Conservation (phyloP, 2,329 filamentous ascomycete species). For the Neophaeococcomyces mojaviensis region DNA sequence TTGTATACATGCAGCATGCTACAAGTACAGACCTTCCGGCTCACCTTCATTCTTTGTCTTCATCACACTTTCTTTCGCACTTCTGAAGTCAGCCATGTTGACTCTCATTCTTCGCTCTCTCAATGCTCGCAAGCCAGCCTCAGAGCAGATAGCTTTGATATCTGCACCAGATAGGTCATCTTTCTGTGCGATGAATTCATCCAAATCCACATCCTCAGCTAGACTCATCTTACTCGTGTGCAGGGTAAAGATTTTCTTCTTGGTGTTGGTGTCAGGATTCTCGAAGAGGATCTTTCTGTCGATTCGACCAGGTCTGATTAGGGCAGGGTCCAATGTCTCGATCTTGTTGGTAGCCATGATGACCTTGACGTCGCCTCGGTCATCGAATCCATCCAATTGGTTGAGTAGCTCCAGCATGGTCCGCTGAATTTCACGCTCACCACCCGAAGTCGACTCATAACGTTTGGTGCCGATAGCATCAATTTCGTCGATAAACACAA, state of each 20-base stretch:
- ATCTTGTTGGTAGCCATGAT: slow-evolving; percentile 99
- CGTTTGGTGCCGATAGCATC: slow-evolving; percentile 98
- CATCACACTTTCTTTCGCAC: slow-evolving; percentile 85
- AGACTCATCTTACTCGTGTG: slow-evolving; percentile 99
- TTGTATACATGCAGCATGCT: slow-evolving; percentile 31
- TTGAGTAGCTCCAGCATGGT: slow-evolving; percentile 98
- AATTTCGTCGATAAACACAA: slow-evolving; percentile 99
- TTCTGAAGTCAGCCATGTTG: slow-evolving; percentile 95
- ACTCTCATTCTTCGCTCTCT: slow-evolving; percentile 95
- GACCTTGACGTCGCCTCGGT: slow-evolving; percentile 97
- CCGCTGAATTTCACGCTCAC: slow-evolving; percentile 93
- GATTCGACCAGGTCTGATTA: slow-evolving; percentile 95
- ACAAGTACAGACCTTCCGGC: slow-evolving; percentile 97
- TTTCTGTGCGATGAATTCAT: slow-evolving; percentile 98
- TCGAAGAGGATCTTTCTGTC: slow-evolving; percentile 90
- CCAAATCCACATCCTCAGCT: slow-evolving; percentile 91
- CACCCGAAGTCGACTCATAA: slow-evolving; percentile 93
- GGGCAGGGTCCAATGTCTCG: slow-evolving; percentile 87
- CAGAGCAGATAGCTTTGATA: slow-evolving; percentile 98
- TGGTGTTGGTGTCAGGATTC: slow-evolving; percentile 76
- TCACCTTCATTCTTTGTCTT: slow-evolving; percentile 99
- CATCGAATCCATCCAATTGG: slow-evolving; percentile 97
- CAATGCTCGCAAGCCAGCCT: slow-evolving; percentile 88
- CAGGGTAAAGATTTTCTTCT: slow-evolving; percentile 95
- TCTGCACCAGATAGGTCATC: slow-evolving; percentile 95